Evolutionary conservation across 257 asterid genomes (phyloP).

Genomic region (Capsicum rhomboideum): DNA sequence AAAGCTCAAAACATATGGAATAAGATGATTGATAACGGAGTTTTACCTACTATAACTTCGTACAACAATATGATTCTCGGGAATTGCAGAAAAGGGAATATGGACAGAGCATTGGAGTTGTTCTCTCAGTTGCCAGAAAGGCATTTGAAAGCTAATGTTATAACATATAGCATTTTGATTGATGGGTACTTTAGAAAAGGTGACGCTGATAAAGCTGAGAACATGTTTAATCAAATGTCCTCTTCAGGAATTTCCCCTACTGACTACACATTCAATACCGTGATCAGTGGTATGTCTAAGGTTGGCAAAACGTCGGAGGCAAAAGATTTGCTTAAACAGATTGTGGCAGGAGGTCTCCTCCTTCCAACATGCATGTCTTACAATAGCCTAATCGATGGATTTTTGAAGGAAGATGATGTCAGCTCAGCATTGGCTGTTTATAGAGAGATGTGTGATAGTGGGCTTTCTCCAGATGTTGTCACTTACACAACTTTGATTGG

Average conservation of each 20-base stretch:
- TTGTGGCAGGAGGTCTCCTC: slow-evolving; percentile 35
- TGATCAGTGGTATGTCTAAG: slow-evolving; percentile 61
- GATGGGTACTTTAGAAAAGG: slow-evolving; percentile 59
- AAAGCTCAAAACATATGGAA: slow-evolving; percentile 49
- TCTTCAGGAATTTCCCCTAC: slow-evolving; percentile 40
- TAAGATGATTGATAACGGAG: slow-evolving; percentile 46
- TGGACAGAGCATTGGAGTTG: slow-evolving; percentile 47
- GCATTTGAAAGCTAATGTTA: slow-evolving; percentile 42
- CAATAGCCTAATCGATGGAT: slow-evolving; percentile 68
- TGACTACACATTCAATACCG: slow-evolving; percentile 46
- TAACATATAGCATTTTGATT: slow-evolving; percentile 61
- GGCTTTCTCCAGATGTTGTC: slow-evolving; percentile 45
- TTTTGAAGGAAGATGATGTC: slow-evolving; percentile 48
- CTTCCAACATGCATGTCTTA: slow-evolving; percentile 50
- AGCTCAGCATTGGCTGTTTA: slow-evolving; percentile 51
- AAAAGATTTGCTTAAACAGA: slow-evolving; percentile 35
- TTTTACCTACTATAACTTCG: slow-evolving; percentile 45
- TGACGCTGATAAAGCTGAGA: slow-evolving; percentile 44
- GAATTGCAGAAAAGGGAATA: slow-evolving; percentile 52
- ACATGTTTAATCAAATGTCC: slow-evolving; percentile 52
- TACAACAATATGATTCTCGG: slow-evolving; percentile 63
- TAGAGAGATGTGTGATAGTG: slow-evolving; percentile 44
- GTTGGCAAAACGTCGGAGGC: slow-evolving; percentile 45
- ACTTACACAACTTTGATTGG: slow-evolving; percentile 65
- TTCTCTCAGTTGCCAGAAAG: slow-evolving; percentile 36